These are phyloP conservation scores for Chlorella sp. DNA, from an alignment of 139 green algal species.

Conservation along the genomic window DNA sequence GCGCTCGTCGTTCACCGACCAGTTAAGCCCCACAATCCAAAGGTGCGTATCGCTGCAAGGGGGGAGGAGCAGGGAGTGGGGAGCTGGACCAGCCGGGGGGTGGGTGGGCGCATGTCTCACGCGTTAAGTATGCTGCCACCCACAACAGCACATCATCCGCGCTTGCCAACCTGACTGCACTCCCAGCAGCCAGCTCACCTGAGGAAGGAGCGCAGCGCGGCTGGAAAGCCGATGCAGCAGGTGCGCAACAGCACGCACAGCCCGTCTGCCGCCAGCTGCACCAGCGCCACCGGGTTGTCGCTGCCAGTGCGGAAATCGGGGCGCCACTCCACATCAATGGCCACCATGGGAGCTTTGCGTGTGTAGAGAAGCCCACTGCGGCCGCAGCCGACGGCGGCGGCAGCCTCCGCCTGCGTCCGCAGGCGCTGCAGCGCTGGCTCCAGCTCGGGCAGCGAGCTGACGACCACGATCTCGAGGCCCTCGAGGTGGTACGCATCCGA, in stretches of 20 bases:
- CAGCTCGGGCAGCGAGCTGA: neutral
- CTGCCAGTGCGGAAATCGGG: conserved; percentile 10
- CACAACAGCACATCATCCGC: no score
- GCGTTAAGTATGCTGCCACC: no score
- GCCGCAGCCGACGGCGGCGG: neutral
- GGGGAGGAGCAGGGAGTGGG: neutral
- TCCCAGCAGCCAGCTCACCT: neutral
- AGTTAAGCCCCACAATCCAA: conserved; percentile 36
- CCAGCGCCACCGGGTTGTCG: conserved; percentile 39
- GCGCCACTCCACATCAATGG: conserved; percentile 45
- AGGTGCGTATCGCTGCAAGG: neutral
- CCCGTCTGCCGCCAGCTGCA: conserved; percentile 26
- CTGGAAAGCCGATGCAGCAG: conserved; percentile 11
- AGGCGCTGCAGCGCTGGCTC: conserved; percentile 2
- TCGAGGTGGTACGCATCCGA: neutral
- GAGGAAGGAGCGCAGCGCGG: conserved; percentile 21
- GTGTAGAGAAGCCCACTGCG: no score
- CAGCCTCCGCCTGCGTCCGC: neutral
- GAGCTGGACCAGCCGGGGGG: no score
- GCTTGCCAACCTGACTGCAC: neutral
- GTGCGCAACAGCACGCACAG: conserved; percentile 36
- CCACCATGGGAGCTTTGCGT: neutral
- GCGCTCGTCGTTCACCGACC: conserved; percentile 15
- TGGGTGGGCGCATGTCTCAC: no score
- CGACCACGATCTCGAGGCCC: conserved; percentile 6